Evolutionary conservation across 176 grass and related monocot species (phyloP), one percentile per base, ranked within the genome.

Genomic region (Melocanna baccifera): DNA sequence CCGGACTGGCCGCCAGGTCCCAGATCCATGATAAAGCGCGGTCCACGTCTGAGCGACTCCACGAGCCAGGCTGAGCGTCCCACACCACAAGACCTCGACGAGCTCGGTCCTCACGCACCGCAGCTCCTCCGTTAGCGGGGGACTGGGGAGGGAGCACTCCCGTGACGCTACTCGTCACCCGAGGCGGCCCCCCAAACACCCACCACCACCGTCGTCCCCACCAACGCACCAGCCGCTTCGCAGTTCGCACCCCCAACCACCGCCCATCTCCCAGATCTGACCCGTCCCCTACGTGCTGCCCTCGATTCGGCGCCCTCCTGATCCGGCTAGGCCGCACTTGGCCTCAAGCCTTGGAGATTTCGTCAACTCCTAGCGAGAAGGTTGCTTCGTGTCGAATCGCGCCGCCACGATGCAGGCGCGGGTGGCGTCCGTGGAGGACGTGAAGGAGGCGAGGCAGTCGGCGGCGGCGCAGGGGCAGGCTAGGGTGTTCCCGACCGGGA

Each of bases 401-500:
- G 56, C 15, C 59, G 47, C 30, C 64, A 78, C 66, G 73, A 93
- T 95, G 92, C 92, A 90, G 77, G 64, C 84, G 48, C 88, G 90
- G 81, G 82, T 92, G 78, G 76, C 92, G 77, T 98, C 96, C 29
- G 87, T 86, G 73, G 96, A 98, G 53, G 96, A 98, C 82, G 76
- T 92, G 67, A 95, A 90, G 79, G 92, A 98, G 52, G 78, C 92
- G n/a, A 48, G 90, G 76, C 89, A 69, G 69, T 2, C 26, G 39
- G 20, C 45, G 53, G 29, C 7, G 69, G 41, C 42, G 63, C 77
- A 75, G 7, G 69, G 73, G 37, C 95, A 97, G 58, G 81, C 84
- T 1, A 83, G 93, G 79, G 69, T 86, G 34, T 62, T 89, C 39
- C 87, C 87, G 4, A 51, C 80, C 59, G 83, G 87, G 55, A 87